Evolutionary conservation across 306 rosid species (phyloP).

Genomic region (Acmispon strigosus): DNA sequence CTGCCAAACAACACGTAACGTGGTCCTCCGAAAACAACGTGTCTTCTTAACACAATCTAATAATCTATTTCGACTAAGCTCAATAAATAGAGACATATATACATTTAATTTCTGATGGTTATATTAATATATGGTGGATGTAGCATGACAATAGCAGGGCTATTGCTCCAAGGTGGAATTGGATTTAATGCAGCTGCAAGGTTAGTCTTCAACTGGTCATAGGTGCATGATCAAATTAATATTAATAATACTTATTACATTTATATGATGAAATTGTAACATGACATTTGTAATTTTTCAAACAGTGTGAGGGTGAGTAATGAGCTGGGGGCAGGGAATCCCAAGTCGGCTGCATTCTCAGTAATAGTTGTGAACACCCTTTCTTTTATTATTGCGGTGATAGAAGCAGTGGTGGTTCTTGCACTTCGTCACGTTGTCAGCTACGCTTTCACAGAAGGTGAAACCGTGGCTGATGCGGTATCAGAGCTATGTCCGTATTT

Average conservation of each 20-base stretch:
- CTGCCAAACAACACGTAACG: too few species aligned
- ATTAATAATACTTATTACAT: too few species aligned
- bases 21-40: too few species aligned
- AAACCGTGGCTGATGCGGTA: slow-evolving; percentile 50
- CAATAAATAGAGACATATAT: too few species aligned
- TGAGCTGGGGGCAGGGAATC: slow-evolving; percentile 70
- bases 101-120: neutral
- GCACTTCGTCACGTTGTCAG: slow-evolving; percentile 50
- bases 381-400: slow-evolving; percentile 32
- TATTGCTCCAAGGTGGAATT: slow-evolving; percentile 38
- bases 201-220: slow-evolving; percentile 9
- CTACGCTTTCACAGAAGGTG: slow-evolving; percentile 58
- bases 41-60: too few species aligned
- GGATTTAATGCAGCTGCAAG: slow-evolving; percentile 84
- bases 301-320: slow-evolving; percentile 65
- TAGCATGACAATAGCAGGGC: slow-evolving; percentile 48
- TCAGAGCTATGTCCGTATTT: slow-evolving; percentile 53
- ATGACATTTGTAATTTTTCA: too few species aligned
- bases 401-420: slow-evolving; percentile 44
- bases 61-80: too few species aligned
- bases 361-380: slow-evolving; percentile 35
- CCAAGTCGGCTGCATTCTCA: slow-evolving; percentile 56
- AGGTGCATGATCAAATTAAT: too few species aligned
- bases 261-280: too few species aligned
- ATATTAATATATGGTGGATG: neutral